Percentiles rank a stretch among this genome's conserved stretches.
Conservation (phyloP, 192 early-diverging fungal genomes). For the Entomortierella chlamydospora region DNA sequence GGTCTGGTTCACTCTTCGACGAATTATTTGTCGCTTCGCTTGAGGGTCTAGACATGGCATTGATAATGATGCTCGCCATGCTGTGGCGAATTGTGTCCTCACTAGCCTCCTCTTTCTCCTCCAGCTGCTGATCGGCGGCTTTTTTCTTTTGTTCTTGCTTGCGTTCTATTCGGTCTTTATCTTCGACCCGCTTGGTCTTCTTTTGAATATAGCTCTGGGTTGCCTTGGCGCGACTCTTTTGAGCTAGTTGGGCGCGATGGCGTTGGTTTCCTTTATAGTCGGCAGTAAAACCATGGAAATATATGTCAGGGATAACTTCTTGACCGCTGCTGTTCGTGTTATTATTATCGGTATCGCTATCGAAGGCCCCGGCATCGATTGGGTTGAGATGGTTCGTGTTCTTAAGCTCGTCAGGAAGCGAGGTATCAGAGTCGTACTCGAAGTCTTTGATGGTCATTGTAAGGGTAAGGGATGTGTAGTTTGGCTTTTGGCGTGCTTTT, state of each 20-base stretch:
- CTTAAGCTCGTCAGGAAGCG: conserved; percentile 1
- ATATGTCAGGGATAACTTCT: neutral
- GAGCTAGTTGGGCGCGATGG: neutral
- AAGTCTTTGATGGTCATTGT: neutral
- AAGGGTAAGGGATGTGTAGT: neutral
- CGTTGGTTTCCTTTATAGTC: neutral
- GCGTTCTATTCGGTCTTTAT: neutral
- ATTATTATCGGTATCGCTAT: neutral
- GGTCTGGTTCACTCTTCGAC: neutral
- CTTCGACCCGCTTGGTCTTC: neutral
- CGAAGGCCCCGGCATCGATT: neutral
- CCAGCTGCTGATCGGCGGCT: neutral
- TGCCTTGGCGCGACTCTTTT: neutral
- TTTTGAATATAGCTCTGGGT: neutral
- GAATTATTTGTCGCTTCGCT: too few species aligned
- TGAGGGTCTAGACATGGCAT: neutral
- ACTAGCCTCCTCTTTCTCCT: neutral
- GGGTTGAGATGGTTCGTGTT: neutral
- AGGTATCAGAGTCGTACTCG: neutral
- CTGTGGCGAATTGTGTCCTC: neutral
- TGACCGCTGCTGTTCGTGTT: neutral
- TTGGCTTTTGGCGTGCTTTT: neutral
- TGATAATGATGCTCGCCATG: neutral
- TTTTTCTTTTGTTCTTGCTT: neutral
- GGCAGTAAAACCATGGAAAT: neutral